Evolutionary conservation across 345 rosid genomes (phyloP).

Genomic region (Angophora floribunda): DNA sequence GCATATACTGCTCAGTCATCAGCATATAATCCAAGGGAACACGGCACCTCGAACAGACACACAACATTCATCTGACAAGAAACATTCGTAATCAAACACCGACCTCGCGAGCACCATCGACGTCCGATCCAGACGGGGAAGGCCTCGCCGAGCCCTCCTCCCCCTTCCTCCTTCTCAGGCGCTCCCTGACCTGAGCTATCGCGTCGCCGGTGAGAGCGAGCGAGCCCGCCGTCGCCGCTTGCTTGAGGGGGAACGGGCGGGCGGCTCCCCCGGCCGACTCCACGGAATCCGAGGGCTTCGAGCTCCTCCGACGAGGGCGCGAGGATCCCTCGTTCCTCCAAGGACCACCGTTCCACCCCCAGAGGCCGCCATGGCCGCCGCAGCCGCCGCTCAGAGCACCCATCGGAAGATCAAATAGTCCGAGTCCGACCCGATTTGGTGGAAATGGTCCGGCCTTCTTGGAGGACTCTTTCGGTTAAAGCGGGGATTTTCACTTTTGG

Average conservation of each 20-base stretch:
- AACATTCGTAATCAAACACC: not conserved
- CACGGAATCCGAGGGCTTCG: constrained; percentile 45
- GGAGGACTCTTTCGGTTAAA: not conserved
- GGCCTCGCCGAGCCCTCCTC: not conserved
- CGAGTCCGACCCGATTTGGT: not conserved
- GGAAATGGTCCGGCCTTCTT: not conserved
- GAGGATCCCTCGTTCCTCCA: constrained; percentile 13
- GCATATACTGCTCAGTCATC: not conserved
- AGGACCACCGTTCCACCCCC: constrained; percentile 39
- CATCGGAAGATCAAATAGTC: constrained; percentile 9
- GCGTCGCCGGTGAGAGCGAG: constrained; percentile 78
- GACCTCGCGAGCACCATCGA: not conserved
- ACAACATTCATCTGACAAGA: not conserved
- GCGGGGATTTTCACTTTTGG: not conserved
- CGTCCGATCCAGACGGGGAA: constrained; percentile 8
- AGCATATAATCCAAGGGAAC: accelerated
- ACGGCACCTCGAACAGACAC: not conserved
- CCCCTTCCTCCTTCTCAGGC: constrained; percentile 26
- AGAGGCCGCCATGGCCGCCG: constrained; percentile 34
- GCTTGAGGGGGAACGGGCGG: constrained; percentile 69
- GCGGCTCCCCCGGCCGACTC: constrained; percentile 22
- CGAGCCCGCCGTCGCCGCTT: constrained; percentile 69
- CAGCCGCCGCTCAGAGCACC: constrained; percentile 35
- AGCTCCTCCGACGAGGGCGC: constrained; percentile 11
- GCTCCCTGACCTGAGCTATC: constrained; percentile 52